These are phyloP conservation scores for Polygonum aviculare DNA, from an alignment of 148 eudicot genomes.

Conservation along the genomic window DNA sequence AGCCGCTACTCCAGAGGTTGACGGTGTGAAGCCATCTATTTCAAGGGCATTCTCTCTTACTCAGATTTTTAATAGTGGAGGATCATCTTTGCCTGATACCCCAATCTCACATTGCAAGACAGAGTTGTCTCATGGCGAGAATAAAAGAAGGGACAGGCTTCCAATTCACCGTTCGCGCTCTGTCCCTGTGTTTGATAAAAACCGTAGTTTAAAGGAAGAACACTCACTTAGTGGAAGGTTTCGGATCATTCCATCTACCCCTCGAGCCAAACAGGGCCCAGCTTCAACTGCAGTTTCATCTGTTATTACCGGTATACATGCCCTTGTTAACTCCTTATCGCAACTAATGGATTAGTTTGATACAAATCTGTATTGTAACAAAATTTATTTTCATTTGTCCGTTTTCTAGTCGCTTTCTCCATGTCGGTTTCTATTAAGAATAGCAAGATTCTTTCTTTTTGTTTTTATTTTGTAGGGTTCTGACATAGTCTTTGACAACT, in stretches of 20 bases:
- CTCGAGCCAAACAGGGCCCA: slow-evolving; percentile 18
- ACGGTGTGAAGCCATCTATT: slow-evolving; percentile 13
- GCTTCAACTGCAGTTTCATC: slow-evolving; percentile 22
- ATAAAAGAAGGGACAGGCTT: slow-evolving; percentile 32
- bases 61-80: slow-evolving; percentile 55
- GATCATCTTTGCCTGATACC: slow-evolving; percentile 68
- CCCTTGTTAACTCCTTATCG: slow-evolving; percentile 8
- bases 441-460: no score
- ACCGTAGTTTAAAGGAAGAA: slow-evolving; percentile 39
- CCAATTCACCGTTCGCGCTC: slow-evolving; percentile 70
- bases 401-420: no score
- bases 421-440: no score
- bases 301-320: slow-evolving; percentile 43
- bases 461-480: no score
- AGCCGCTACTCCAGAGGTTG: slow-evolving; percentile 39
- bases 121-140: slow-evolving; percentile 67
- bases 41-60: slow-evolving; percentile 52
- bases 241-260: slow-evolving; percentile 66
- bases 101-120: slow-evolving; percentile 81
- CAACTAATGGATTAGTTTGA: no score
- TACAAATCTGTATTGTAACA: no score
- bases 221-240: slow-evolving; percentile 46
- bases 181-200: slow-evolving; percentile 64
- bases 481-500: no score
- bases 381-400: no score